These are phyloP conservation scores for Dioscorea alata DNA, from an alignment of 106 monocot species.

Conservation along the genomic window DNA sequence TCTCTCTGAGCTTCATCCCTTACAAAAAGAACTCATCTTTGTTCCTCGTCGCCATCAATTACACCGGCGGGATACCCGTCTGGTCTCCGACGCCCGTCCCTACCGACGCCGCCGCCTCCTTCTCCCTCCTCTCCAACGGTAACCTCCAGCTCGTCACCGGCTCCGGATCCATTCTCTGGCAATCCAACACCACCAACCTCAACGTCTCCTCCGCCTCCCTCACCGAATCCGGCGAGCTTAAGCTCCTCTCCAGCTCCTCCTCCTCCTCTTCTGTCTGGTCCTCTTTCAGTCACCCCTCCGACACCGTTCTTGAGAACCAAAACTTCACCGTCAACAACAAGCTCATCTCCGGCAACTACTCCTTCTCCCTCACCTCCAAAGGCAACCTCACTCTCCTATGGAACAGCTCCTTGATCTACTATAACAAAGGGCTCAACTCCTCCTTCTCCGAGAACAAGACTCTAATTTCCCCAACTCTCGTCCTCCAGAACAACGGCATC, in stretches of 20 bases:
- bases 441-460: slow-evolving; percentile 27
- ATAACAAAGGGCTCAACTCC: slow-evolving; percentile 59
- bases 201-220: slow-evolving; percentile 14
- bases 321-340: slow-evolving; percentile 29
- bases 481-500: slow-evolving; percentile 49
- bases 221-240: slow-evolving; percentile 18
- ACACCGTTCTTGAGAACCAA: slow-evolving; percentile 44
- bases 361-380: slow-evolving; percentile 31
- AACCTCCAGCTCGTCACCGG: slow-evolving; percentile 32
- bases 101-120: slow-evolving; percentile 10
- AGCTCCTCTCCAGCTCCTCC: slow-evolving; percentile 7
- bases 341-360: slow-evolving; percentile 53
- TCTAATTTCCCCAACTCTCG: slow-evolving; percentile 35
- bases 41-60: slow-evolving; percentile 15
- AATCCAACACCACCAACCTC: slow-evolving; percentile 6
- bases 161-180: slow-evolving; percentile 25
- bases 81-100: slow-evolving; percentile 11
- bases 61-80: slow-evolving; percentile 12
- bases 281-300: slow-evolving; percentile 28
- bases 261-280: slow-evolving; percentile 17
- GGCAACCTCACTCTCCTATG: slow-evolving; percentile 71
- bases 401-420: slow-evolving; percentile 44
- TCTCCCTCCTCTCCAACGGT: slow-evolving; percentile 24
- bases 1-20: slow-evolving; percentile 13
- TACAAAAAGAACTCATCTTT: slow-evolving; percentile 3